Base-by-base conservation (phyloP, 148 eudicot genomes). In the Camellia sinensis region DNA sequence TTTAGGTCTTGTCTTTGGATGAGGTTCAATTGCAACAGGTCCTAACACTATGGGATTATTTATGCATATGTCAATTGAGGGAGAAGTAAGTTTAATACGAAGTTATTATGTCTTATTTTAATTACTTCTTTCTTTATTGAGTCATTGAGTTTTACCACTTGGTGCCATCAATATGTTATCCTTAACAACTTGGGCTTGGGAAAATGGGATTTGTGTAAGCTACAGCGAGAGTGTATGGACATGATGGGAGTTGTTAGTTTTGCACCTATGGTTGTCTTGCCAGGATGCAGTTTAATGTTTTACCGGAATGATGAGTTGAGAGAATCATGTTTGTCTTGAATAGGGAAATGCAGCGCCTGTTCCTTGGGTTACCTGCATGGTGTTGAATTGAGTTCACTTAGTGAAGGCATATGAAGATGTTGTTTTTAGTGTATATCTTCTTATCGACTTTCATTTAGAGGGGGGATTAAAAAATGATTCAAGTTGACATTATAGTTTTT, bases 11-110 rank as follows among this genome's bases (percentile, higher is more conserved):
- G 82, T 89, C 91, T 75, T 76, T 95, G 83, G 87, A 92, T 88
- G 90, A 92, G 71, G 81, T 80, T 85, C 97, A 95, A 84, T 81
- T 93, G 83, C 89, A 80, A 79, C 90, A 86, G 78, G 88, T 95
- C 75, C 84, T 92, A 84, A 79, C 79, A 48, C 86, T 93, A 76
- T 87, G 82, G 62, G 99, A 95, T 85, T 90, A 89, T 80, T 75
- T 95, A 54, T 84, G 84, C 81, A 85, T 84, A 53, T 90, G 92
- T 75, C 89, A 81, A 79, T 83, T 95, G 81, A 89, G 97, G 86
- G 93, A 93, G 87, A 93, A 82, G 99, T 95, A 89, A 79, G 89
- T 86, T 67, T 52, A 45, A 13, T 53, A 74, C 68, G 13, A 22
- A 74, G 69, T 67, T 73, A 68, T 79, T 43, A 17, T 71, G 54